Conservation (phyloP, 345 rosid genomes). For the Lepidium africanum region DNA sequence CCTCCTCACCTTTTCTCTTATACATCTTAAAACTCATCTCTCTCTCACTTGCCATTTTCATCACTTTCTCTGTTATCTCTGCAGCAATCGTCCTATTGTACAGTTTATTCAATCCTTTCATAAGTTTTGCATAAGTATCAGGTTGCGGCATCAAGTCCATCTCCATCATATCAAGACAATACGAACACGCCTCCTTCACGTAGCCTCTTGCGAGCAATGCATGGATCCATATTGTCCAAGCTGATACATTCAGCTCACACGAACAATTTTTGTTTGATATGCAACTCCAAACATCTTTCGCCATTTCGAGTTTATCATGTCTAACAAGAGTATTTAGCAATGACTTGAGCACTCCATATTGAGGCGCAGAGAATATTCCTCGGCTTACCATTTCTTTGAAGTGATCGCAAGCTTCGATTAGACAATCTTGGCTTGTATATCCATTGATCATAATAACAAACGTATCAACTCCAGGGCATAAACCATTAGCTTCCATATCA, state of each 20-base stretch:
- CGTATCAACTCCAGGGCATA: conserved; percentile 73
- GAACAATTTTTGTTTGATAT: conserved; percentile 45
- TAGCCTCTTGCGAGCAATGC: conserved; percentile 63
- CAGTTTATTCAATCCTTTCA: conserved; percentile 76
- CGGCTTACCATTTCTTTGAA: conserved; percentile 82
- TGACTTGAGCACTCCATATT: conserved; percentile 68
- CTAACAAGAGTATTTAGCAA: conserved; percentile 65
- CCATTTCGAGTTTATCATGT: conserved; percentile 71
- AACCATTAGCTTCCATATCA: conserved; percentile 63
- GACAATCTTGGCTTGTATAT: conserved; percentile 52
- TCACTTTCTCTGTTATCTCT: conserved; percentile 91
- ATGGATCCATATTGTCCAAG: conserved; percentile 98
- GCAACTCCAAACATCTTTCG: conserved; percentile 80
- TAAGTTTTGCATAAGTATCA: conserved; percentile 81
- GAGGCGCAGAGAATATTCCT: conserved; percentile 71
- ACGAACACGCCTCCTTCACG: conserved; percentile 88
- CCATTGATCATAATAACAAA: conserved; percentile 75
- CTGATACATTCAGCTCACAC: conserved; percentile 70
- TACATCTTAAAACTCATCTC: conserved; percentile 80
- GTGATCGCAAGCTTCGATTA: conserved; percentile 63
- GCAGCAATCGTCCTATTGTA: conserved; percentile 78
- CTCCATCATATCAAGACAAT: conserved; percentile 91
- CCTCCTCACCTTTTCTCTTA: conserved; percentile 77
- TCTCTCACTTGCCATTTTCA: conserved; percentile 85
- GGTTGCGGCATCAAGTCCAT: conserved; percentile 84